Conservation (phyloP, 176 grass and related monocot genomes). For the Oryza rufipogon region DNA sequence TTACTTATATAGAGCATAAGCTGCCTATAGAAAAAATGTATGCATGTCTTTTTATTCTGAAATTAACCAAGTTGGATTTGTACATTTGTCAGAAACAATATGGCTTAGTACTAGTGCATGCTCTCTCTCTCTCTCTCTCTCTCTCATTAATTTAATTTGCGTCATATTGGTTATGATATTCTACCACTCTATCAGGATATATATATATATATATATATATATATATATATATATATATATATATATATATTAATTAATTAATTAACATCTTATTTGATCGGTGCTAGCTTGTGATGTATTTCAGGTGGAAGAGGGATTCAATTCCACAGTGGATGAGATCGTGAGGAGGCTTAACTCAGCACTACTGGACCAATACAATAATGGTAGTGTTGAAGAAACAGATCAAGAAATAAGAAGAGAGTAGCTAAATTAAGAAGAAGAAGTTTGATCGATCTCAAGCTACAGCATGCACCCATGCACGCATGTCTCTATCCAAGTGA, state of each 20-base stretch:
- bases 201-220: too few relatives aligned
- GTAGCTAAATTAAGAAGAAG: not conserved
- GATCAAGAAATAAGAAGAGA: conserved; percentile 11
- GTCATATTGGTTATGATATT: not conserved
- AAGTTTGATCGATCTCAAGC: not conserved
- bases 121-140: not conserved
- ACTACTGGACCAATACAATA: not conserved
- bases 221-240: not conserved
- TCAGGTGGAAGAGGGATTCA: conserved; percentile 62
- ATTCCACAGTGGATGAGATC: conserved; percentile 51
- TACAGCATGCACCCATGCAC: not conserved
- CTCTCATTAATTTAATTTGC: not conserved
- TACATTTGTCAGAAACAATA: not conserved
- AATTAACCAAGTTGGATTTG: not conserved
- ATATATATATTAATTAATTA: not conserved
- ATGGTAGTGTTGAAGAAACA: not conserved
- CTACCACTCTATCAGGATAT: not conserved
- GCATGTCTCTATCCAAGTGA: not conserved
- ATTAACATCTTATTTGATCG: not conserved
- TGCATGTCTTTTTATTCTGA: not conserved
- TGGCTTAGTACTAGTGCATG: not conserved
- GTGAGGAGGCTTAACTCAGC: conserved; percentile 52
- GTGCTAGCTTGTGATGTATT: not conserved
- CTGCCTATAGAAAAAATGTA: not conserved
- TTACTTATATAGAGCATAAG: not conserved